Percentiles rank a stretch among this genome's conserved stretches.
phyloP scores from a whole-genome alignment of 257 asterid genomes.

The Solanum lycopersicoides region DNA sequence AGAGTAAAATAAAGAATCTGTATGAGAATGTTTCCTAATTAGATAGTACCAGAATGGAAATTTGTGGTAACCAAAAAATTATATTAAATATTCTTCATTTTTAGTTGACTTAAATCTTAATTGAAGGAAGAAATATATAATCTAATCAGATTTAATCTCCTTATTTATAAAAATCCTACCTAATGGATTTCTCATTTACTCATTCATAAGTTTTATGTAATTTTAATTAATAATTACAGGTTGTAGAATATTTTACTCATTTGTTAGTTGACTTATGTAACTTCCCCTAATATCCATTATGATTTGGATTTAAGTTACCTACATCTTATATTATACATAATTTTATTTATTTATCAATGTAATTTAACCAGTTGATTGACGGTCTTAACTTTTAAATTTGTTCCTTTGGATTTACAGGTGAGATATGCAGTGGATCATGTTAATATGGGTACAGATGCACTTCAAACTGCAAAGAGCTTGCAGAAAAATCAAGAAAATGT shows the following conservation, averaged over 20 bases:
- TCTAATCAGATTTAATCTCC: neutral
- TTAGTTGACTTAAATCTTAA: neutral
- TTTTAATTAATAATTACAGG: neutral
- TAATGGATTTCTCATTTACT: neutral
- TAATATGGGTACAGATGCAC: slow-evolving; percentile 65
- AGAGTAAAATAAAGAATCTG: no score
- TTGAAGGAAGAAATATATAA: neutral
- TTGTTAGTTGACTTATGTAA: no score
- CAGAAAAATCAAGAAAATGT: slow-evolving; percentile 78
- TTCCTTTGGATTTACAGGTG: slow-evolving; percentile 28
- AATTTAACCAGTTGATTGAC: no score
- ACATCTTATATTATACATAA: no score
- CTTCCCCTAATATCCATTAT: no score
- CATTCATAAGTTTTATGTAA: neutral
- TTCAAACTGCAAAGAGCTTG: slow-evolving; percentile 64
- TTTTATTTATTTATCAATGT: no score
- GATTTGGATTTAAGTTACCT: no score
- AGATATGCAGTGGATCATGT: slow-evolving; percentile 72
- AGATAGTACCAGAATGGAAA: neutral
- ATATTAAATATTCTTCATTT: neutral
- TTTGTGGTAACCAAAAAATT: neutral
- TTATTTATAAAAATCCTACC: neutral
- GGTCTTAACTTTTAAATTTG: no score
- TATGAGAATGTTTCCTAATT: neutral
- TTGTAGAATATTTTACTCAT: no score